Percentiles rank a stretch among this genome's conserved stretches.
Evolutionary conservation across 2,329 filamentous ascomycete species (phyloP).

Genomic region (Colletotrichum liriopes): DNA sequence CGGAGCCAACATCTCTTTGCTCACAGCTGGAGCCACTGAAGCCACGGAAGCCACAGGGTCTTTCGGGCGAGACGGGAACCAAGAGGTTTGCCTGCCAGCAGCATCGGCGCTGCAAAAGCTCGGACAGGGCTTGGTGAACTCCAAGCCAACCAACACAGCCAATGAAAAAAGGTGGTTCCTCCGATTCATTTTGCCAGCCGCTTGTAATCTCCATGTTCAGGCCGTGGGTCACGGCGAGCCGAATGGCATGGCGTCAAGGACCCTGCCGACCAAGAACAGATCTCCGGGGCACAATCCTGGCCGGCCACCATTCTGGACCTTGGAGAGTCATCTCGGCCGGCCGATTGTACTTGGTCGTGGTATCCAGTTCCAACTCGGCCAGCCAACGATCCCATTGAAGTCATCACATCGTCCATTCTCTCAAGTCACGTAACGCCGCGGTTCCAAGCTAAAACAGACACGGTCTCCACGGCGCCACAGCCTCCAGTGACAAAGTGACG

Average conservation of each 20-base stretch:
- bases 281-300: slow-evolving; percentile 5
- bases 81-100: slow-evolving; percentile 15
- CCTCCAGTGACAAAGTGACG: slow-evolving; percentile 2
- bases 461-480: neutral
- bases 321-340: slow-evolving; percentile 2
- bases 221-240: neutral
- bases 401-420: neutral
- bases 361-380: neutral
- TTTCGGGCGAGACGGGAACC: neutral
- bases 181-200: slow-evolving; percentile 20
- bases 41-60: neutral
- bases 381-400: slow-evolving; percentile 5
- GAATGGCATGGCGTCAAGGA: neutral
- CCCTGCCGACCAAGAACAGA: neutral
- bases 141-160: neutral
- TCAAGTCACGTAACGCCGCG: neutral
- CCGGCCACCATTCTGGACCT: slow-evolving; percentile 1
- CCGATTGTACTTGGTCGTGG: slow-evolving; percentile 2
- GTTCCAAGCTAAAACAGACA: neutral
- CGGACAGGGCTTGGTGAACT: neutral
- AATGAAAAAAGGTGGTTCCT: slow-evolving; percentile 1
- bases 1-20: neutral
- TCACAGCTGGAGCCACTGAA: slow-evolving; percentile 2
- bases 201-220: slow-evolving; percentile 16
- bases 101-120: neutral